These are phyloP conservation scores for Schwanniomyces polymorphus DNA, from an alignment of 805 yeast genomes.

Conservation along the genomic window DNA sequence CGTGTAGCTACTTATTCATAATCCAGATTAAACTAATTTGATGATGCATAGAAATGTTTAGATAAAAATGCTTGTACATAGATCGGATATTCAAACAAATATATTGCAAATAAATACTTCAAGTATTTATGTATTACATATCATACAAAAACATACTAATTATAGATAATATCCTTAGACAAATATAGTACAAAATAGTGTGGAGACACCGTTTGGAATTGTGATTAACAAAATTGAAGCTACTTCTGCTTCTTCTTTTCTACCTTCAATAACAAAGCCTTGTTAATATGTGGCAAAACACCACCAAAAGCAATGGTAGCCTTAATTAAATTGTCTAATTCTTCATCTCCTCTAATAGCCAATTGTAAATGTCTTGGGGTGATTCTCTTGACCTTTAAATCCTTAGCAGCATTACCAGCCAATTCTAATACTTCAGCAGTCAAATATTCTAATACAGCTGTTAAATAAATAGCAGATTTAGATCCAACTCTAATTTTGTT, in stretches of 20 bases:
- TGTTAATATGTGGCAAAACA: slow-evolving; percentile 92
- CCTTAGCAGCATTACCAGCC: slow-evolving; percentile 98
- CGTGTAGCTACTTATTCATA: too few species aligned
- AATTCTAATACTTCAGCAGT: slow-evolving; percentile 96
- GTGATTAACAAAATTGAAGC: not conserved
- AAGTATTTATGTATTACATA: slow-evolving; percentile 2
- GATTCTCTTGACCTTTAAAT: slow-evolving; percentile 91
- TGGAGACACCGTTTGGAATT: not conserved
- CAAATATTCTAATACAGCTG: slow-evolving; percentile 93
- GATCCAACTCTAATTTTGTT: slow-evolving; percentile 79
- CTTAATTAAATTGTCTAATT: slow-evolving; percentile 87
- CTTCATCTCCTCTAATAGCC: slow-evolving; percentile 98
- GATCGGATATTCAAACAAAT: not conserved
- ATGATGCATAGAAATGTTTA: not conserved
- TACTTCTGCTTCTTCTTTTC: slow-evolving; percentile 51
- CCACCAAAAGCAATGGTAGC: slow-evolving; percentile 98
- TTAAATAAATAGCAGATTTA: slow-evolving; percentile 88
- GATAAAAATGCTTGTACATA: not conserved
- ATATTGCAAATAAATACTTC: slow-evolving; percentile 1
- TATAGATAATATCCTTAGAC: not conserved
- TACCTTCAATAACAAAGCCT: slow-evolving; percentile 74
- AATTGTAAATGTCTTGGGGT: slow-evolving; percentile 96
- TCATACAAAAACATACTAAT: slow-evolving; percentile 1
- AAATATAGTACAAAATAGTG: slow-evolving; percentile 1
- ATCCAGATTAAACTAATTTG: too few species aligned